phyloP scores from a whole-genome alignment of 2,329 filamentous ascomycete species.

The Didymella arachidicola region DNA sequence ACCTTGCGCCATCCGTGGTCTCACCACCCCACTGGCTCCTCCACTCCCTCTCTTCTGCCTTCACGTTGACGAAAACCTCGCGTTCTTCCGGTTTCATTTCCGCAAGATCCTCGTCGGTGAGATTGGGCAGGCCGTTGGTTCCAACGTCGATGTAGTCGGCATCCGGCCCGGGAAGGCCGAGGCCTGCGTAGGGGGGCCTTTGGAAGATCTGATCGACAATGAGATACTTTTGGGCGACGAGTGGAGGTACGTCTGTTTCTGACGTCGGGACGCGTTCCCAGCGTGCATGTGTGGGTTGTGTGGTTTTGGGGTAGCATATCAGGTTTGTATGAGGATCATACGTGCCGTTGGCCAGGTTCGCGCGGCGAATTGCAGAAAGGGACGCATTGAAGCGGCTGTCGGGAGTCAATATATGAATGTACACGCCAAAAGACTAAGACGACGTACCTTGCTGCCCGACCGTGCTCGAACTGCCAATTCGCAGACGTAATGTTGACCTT shows the following conservation, averaged over 20 bases:
- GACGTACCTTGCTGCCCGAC: slow-evolving; percentile 84
- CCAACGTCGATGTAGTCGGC: slow-evolving; percentile 59
- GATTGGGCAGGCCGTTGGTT: slow-evolving; percentile 65
- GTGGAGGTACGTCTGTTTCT: slow-evolving; percentile 57
- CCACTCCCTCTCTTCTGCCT: slow-evolving; percentile 73
- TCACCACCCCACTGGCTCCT: slow-evolving; percentile 78
- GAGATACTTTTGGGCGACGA: slow-evolving; percentile 68
- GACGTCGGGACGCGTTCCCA: slow-evolving; percentile 74
- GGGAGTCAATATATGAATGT: slow-evolving; percentile 26
- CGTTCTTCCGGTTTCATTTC: slow-evolving; percentile 75
- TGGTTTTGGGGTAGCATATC: slow-evolving; percentile 85
- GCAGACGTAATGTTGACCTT: slow-evolving; percentile 88
- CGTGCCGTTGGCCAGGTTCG: slow-evolving; percentile 72
- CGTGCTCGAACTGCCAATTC: slow-evolving; percentile 98
- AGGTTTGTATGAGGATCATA: slow-evolving; percentile 95
- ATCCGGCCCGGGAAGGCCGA: slow-evolving; percentile 67
- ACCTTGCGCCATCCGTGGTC: slow-evolving; percentile 60
- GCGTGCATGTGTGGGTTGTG: slow-evolving; percentile 86
- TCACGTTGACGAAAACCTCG: slow-evolving; percentile 73
- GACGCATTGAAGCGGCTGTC: slow-evolving; percentile 81
- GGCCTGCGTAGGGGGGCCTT: slow-evolving; percentile 64
- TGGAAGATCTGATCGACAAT: slow-evolving; percentile 68
- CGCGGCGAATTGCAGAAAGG: slow-evolving; percentile 72
- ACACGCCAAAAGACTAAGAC: neutral
- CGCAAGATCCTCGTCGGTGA: slow-evolving; percentile 70